phyloP scores from a whole-genome alignment of 2,329 filamentous ascomycete species.

The Xylaria multiplex region DNA sequence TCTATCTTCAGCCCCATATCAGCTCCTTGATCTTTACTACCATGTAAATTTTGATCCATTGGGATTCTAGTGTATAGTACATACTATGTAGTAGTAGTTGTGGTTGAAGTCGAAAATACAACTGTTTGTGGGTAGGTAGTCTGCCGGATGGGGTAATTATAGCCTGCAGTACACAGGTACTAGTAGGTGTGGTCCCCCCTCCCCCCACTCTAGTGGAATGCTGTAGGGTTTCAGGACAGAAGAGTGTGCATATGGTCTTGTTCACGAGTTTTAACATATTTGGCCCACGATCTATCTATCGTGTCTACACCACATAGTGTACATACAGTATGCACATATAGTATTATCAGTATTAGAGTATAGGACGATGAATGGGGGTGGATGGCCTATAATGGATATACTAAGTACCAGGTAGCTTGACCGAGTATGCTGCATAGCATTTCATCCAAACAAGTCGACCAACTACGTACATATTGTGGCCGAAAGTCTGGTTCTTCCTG shows the following conservation, averaged over 20 bases:
- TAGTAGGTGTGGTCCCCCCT: neutral
- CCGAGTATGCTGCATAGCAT: neutral
- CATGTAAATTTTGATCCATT: neutral
- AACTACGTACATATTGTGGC: neutral
- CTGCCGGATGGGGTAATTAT: slow-evolving; percentile 8
- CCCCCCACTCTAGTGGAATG: slow-evolving; percentile 27
- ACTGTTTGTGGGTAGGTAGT: neutral
- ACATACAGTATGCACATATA: no score
- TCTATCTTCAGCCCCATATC: neutral
- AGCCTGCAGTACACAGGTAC: slow-evolving; percentile 9
- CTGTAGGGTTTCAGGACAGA: slow-evolving; percentile 32
- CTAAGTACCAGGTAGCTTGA: no score
- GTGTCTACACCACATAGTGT: no score
- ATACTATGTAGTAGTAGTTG: no score
- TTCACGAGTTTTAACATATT: slow-evolving; percentile 34
- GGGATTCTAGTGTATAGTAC: neutral
- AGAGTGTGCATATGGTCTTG: slow-evolving; percentile 30
- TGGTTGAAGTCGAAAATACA: neutral
- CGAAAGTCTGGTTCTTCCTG: neutral
- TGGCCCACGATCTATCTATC: slow-evolving; percentile 1
- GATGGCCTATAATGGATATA: no score
- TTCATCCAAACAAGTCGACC: no score
- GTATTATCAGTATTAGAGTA: neutral
- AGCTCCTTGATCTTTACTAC: neutral
- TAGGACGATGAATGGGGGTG: no score